Evolutionary conservation across 768 basidiomycete species (phyloP).

Genomic region (Daedalea quercina): DNA sequence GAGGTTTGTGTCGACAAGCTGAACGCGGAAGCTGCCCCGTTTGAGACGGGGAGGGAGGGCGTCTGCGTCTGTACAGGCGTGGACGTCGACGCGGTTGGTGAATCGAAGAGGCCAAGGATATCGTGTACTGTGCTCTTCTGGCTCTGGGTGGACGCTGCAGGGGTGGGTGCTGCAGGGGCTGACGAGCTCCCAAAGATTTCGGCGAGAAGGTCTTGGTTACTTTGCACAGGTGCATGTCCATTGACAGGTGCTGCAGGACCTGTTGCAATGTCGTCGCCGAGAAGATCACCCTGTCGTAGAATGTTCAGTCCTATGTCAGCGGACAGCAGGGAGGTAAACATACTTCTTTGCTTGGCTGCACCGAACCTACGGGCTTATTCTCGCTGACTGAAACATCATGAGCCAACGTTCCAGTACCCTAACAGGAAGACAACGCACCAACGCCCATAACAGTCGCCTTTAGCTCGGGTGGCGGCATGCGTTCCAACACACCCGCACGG

Average conservation of each 20-base stretch:
- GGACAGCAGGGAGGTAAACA: slow-evolving; percentile 11
- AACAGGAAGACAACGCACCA: slow-evolving; percentile 41
- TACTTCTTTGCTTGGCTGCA: slow-evolving; percentile 70
- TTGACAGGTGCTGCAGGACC: slow-evolving; percentile 35
- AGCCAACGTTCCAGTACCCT: slow-evolving; percentile 2
- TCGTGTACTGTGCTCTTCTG: slow-evolving; percentile 72
- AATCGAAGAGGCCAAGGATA: slow-evolving; percentile 80
- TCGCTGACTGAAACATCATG: slow-evolving; percentile 65
- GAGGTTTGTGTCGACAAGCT: slow-evolving; percentile 32
- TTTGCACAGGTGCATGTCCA: slow-evolving; percentile 39
- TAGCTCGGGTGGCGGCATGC: slow-evolving; percentile 98
- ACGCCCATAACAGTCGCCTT: slow-evolving; percentile 96
- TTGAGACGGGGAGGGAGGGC: slow-evolving; percentile 10
- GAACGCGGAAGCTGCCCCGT: slow-evolving; percentile 24
- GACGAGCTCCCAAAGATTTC: slow-evolving; percentile 78
- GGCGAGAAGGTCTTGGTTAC: slow-evolving; percentile 82
- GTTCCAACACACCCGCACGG: slow-evolving; percentile 81
- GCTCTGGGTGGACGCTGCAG: slow-evolving; percentile 34
- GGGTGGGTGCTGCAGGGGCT: slow-evolving; percentile 27
- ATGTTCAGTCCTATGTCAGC: background rate
- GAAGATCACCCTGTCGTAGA: slow-evolving; percentile 52
- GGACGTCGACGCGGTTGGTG: slow-evolving; percentile 19
- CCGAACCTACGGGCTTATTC: slow-evolving; percentile 93
- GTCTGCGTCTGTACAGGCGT: slow-evolving; percentile 15
- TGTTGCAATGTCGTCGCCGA: slow-evolving; percentile 66